Percentiles rank a stretch among this genome's conserved stretches.
These are phyloP conservation scores for Globisporangium barbulae DNA, from an alignment of 352 stramenopile genomes.

Conservation along the genomic window DNA sequence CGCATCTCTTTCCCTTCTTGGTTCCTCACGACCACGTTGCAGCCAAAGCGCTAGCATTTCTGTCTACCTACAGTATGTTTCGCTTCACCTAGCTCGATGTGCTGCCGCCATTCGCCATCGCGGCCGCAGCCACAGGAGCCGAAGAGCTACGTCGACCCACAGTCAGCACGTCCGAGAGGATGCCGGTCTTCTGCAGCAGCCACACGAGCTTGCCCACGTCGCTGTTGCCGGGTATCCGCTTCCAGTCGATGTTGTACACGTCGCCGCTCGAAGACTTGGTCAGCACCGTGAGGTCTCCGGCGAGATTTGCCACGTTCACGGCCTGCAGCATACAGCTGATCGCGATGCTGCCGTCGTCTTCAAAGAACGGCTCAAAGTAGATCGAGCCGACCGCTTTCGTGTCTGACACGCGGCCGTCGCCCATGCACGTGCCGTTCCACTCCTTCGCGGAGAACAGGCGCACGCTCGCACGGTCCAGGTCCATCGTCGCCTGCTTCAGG, in stretches of 20 bases:
- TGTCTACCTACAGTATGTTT: neutral
- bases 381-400: conserved; percentile 59
- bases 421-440: conserved; percentile 81
- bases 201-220: conserved; percentile 69
- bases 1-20: no score
- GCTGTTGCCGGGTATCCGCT: conserved; percentile 70
- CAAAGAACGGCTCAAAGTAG: conserved; percentile 76
- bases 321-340: conserved; percentile 77
- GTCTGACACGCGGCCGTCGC: conserved; percentile 82
- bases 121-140: neutral
- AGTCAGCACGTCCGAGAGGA: conserved; percentile 35
- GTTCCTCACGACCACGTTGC: no score
- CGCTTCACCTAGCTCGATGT: neutral
- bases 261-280: conserved; percentile 43
- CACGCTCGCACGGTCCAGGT: conserved; percentile 73
- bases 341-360: conserved; percentile 38
- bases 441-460: conserved; percentile 70
- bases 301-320: conserved; percentile 44
- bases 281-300: conserved; percentile 24
- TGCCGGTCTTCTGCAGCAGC: conserved; percentile 65
- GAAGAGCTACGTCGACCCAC: neutral
- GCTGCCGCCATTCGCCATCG: conserved; percentile 7
- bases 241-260: conserved; percentile 70
- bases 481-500: conserved; percentile 73
- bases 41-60: neutral